Base-by-base conservation (phyloP, 2,329 filamentous ascomycete species). In the Monosporascus sp. region DNA sequence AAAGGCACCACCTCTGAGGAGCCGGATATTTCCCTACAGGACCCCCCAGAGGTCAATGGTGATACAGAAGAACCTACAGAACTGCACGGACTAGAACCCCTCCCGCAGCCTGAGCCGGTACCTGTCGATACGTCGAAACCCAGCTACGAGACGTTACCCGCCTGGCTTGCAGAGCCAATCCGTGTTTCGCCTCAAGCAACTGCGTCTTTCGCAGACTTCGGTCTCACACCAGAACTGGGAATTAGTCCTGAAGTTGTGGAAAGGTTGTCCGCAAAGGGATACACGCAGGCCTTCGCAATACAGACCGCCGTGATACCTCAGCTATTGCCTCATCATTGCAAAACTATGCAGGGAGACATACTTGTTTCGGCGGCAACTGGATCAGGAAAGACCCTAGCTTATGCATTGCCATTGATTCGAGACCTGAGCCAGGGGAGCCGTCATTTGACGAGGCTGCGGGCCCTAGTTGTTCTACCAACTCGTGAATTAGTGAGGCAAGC, bases 381-480 rank as follows among this genome's bases (percentile, higher is more conserved):
- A 8, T 97, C 94, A 0, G 94, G 94, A 53, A 99, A 99, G 68
- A 99, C 94, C 0, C 71, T 99, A 17, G 88, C 93, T 0, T 99
- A 99, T 65, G 83, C 93, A 0, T 74, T 99, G 3, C 94, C 94
- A 0, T 84, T 99, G 54, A 80, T 96, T 4, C 84, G 91, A 46
- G 85, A 87, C 49, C 75, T 99, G 48, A 86, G 87, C 59, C 76
- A 81, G 35, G 79, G 80, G 15, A 66, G 60, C 45, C 60, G 73
- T 74, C 22, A 78, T 84, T 11, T 60, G 28, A 88, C 87, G 0
- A 81, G 82, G 52, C 73, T 99, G 8, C 82, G 89, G 40, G 92
- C 87, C 1, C 71, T 99, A 1, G 84, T 99, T 47, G 86, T 99
- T 1, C 85, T 99, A 11, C 94, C 94, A 0, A 99, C 93, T 0